Conservation (phyloP, 805 yeast genomes). For the Lipomyces mesembrius region DNA sequence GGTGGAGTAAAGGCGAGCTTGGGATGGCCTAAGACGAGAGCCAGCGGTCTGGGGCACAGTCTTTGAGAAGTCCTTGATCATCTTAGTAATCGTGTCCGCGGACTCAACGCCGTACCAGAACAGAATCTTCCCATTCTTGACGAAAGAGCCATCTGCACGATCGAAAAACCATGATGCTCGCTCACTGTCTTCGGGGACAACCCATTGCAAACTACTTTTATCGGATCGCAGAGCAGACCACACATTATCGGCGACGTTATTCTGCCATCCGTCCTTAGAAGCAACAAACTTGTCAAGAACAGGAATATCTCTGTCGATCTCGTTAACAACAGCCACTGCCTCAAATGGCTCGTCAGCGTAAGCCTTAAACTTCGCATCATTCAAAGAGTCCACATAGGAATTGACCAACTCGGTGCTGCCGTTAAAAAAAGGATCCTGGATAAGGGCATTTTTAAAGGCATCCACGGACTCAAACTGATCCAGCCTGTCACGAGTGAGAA, state of each 20-base stretch:
- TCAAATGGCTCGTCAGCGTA: conserved; percentile 97
- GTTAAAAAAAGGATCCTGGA: conserved; percentile 74
- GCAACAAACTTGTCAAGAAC: conserved; percentile 84
- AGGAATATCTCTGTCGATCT: conserved; percentile 58
- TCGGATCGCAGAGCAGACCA: conserved; percentile 82
- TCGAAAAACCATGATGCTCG: conserved; percentile 90
- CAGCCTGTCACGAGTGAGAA: conserved; percentile 66
- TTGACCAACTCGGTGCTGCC: conserved; percentile 77
- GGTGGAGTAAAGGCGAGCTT: conserved; percentile 24
- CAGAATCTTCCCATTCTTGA: conserved; percentile 83
- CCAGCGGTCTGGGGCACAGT: conserved; percentile 1
- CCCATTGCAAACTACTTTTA: conserved; percentile 78
- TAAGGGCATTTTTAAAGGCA: conserved; percentile 72
- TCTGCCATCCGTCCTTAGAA: conserved; percentile 92
- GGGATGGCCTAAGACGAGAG: conserved; percentile 10
- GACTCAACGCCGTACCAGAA: conserved; percentile 87
- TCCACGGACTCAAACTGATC: conserved; percentile 65
- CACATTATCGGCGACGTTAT: conserved; percentile 93
- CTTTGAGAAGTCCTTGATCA: conserved; percentile 25
- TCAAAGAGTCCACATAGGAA: conserved; percentile 75
- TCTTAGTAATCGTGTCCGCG: conserved; percentile 23
- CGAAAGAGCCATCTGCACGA: conserved; percentile 91
- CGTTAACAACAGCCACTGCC: conserved; percentile 81
- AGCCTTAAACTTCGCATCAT: conserved; percentile 64
- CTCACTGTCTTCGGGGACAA: conserved; percentile 85